Conservation (phyloP, 306 rosid genomes). For the Fagus sylvatica region DNA sequence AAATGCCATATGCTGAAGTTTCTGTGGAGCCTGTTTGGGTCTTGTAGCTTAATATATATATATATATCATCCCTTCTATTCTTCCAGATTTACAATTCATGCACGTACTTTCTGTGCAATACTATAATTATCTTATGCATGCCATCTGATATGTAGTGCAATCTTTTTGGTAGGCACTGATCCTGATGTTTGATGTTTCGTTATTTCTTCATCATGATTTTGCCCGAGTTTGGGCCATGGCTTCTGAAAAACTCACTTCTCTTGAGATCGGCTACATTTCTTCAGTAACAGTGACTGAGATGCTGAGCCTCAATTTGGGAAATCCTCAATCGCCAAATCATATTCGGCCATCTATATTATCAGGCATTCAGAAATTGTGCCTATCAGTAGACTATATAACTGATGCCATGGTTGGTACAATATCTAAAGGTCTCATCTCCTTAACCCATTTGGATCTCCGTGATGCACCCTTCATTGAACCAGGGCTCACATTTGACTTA, state of each 20-base stretch:
- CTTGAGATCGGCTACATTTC: slow-evolving; percentile 90
- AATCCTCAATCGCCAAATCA: slow-evolving; percentile 43
- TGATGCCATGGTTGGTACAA: slow-evolving; percentile 75
- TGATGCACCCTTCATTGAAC: slow-evolving; percentile 88
- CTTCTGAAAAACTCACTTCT: slow-evolving; percentile 70
- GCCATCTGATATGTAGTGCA: slow-evolving; percentile 29
- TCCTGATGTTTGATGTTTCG: slow-evolving; percentile 89
- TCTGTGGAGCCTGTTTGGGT: not conserved
- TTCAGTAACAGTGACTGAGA: slow-evolving; percentile 76
- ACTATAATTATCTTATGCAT: slow-evolving; percentile 16
- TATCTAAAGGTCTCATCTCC: slow-evolving; percentile 62
- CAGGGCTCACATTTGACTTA: slow-evolving; percentile 70
- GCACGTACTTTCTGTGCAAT: not conserved
- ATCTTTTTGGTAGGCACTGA: slow-evolving; percentile 54
- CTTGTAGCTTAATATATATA: not conserved
- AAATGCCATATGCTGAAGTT: not conserved
- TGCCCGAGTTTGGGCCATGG: slow-evolving; percentile 78
- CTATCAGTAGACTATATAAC: slow-evolving; percentile 88
- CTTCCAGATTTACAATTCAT: not conserved
- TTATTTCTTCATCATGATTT: slow-evolving; percentile 68
- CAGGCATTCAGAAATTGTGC: slow-evolving; percentile 74
- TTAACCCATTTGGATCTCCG: slow-evolving; percentile 86
- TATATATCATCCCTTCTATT: not conserved
- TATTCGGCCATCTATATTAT: slow-evolving; percentile 55
- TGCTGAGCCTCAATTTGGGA: slow-evolving; percentile 72